Base-by-base conservation (phyloP, 441 rosid species). In the Metrosideros polymorpha region DNA sequence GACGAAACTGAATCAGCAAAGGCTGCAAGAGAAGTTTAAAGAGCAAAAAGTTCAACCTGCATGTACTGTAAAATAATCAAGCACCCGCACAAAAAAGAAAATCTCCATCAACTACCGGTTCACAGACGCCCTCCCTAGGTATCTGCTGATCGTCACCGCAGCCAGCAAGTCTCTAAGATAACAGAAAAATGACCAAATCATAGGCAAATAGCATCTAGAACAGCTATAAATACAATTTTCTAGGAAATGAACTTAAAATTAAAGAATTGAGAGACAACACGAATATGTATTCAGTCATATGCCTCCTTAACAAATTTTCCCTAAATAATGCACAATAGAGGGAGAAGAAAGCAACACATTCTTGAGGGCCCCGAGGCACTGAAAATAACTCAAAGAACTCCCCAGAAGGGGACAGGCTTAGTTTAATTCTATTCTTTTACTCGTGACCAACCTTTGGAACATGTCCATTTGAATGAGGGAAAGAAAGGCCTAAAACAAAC, bases 1-100 rank as follows among this genome's bases (percentile, higher is more conserved):
- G 93, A 59, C 98, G 95, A 85, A 90, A 92, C 86, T 96, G 98
- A 86, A 96, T 91, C 87, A 97, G 91, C 90, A 96, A 89, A 90
- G 98, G 98, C 99, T 97, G 85, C 86, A 88, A 30, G 18, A 87
- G 29, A 87, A 45, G n/a, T 43, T 52, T 47, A 8, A 59, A 30
- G 52, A 29, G 76, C 85, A 53, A 25, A 59, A 63, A 83, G 85
- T 63, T 32, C 77, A 82, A 82, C 24, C 49, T 76, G 83, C 57
- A 83, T 24, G 24, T 52, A 63, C 47, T 86, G n/a, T 79, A 42
- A 3, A 2, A 52, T 51, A 27, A 86, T 51, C 66, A 63, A 90
- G 43, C 84, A 86, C 32, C 49, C 53, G 45, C 49, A 53, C 61
- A 19, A 2, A 43, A 50, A 39, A 85, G 17, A 71, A 76, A 66